phyloP scores from a whole-genome alignment of 2,329 filamentous ascomycete species.

The Xylaria sp. region DNA sequence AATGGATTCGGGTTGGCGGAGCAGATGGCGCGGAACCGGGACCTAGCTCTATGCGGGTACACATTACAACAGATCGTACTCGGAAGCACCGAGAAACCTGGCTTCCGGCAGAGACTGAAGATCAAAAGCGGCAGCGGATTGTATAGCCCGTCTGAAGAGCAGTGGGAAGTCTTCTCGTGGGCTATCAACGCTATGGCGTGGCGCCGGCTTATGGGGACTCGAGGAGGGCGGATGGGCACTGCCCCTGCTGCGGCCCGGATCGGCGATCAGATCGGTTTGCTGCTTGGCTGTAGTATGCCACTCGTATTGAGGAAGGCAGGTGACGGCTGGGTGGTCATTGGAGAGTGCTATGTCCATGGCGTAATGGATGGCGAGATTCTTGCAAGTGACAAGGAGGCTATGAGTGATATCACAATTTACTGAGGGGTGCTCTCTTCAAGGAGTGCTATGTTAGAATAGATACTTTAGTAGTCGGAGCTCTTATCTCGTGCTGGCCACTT shows the following conservation, averaged over 20 bases:
- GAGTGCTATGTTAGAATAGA: not conserved
- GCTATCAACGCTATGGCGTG: not conserved
- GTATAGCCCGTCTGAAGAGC: not conserved
- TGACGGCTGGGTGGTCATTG: not conserved
- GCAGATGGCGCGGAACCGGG: slow-evolving; percentile 3
- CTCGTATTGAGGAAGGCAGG: not conserved
- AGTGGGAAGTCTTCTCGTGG: slow-evolving; percentile 10
- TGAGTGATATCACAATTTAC: slow-evolving; percentile 2
- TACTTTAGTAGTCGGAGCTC: no score
- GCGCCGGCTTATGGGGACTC: not conserved
- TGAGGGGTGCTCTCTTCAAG: not conserved
- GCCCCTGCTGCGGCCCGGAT: not conserved
- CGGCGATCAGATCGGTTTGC: not conserved
- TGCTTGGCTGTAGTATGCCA: slow-evolving; percentile 5
- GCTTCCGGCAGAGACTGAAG: not conserved
- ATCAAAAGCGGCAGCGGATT: not conserved
- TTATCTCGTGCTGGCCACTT: no score
- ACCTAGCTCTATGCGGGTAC: not conserved
- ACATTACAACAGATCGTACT: slow-evolving; percentile 1
- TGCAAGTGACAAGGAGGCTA: not conserved
- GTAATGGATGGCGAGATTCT: slow-evolving; percentile 5
- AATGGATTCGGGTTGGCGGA: not conserved
- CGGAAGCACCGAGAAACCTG: not conserved
- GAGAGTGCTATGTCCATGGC: not conserved
- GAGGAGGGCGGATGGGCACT: not conserved